Percentiles rank a stretch among this genome's conserved stretches.
phyloP scores from a whole-genome alignment of 139 green algal species.

The Chlamydomonas eustigma region DNA sequence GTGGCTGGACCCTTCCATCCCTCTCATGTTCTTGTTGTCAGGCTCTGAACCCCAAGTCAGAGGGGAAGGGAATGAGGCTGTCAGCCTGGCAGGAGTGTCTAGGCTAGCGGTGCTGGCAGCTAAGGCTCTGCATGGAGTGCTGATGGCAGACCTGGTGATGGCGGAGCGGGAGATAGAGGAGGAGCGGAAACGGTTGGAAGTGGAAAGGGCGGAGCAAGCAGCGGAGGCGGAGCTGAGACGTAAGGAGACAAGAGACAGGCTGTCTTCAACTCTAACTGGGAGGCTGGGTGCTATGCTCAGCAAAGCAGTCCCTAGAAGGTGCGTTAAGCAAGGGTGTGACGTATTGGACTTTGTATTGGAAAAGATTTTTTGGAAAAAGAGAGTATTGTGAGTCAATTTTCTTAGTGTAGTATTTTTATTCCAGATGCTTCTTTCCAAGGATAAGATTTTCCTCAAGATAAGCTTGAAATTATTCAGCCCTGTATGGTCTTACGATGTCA shows the following conservation, averaged over 20 bases:
- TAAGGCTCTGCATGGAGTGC: slow-evolving; percentile 21
- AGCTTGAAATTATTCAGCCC: too few relatives aligned
- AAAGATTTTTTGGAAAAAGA: too few relatives aligned
- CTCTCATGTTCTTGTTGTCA: slow-evolving; percentile 36
- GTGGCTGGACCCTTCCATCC: slow-evolving; percentile 39
- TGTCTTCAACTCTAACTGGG: not conserved
- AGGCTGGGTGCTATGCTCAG: not conserved
- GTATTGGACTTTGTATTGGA: too few relatives aligned
- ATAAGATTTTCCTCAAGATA: too few relatives aligned
- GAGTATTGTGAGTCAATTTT: too few relatives aligned
- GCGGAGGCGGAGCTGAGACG: slow-evolving; percentile 11
- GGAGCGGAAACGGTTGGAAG: not conserved
- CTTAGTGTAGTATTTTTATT: too few relatives aligned
- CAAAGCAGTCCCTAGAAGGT: slow-evolving; percentile 4
- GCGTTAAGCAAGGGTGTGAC: too few relatives aligned
- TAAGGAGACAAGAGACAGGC: not conserved
- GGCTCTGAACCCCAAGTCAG: slow-evolving; percentile 11
- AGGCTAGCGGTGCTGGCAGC: slow-evolving; percentile 26
- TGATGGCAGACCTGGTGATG: slow-evolving; percentile 16
- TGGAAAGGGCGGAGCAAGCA: not conserved
- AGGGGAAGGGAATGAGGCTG: not conserved
- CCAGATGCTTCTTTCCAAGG: too few relatives aligned
- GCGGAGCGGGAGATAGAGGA: slow-evolving; percentile 2
- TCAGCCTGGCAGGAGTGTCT: not conserved
- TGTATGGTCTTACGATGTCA: too few relatives aligned